Evolutionary conservation across 2,329 filamentous ascomycete species (phyloP), one percentile per base, ranked within the genome.

Genomic region (Hypoxylon sp.): DNA sequence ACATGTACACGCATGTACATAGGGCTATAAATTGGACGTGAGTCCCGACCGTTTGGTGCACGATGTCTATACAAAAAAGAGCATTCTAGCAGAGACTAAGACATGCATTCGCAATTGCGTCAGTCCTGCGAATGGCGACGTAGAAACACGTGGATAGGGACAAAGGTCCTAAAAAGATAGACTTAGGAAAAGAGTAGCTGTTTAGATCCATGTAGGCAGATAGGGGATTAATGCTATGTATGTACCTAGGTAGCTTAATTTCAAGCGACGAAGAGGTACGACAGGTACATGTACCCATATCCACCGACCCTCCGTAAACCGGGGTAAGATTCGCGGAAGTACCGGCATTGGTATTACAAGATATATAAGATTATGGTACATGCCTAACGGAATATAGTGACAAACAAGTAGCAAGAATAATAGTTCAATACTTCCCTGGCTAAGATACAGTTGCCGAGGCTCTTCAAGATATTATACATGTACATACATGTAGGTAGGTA

Each of bases 101-200:
- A 52, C 47, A 63, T 58, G 19, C 23, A 46, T 51, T 51, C 29
- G 47, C 39, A 43, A 34, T 37, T 45, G 21, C 45, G 47, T 62
- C 46, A 52, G 52, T 62, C 16, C 14, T 50, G 19, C n/a, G 34
- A n/a, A 16, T 43, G 37, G 16, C 19, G 8, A 19, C 14, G 23
- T 4, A 19, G 16, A 53, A 12, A 19, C 21, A 53, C 51, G 14
- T 53, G 37, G 7, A 32, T 16, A 39, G 34, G 34, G 25, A 19
- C 34, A 47, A 47, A n/a, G 19, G 23, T 41, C 6, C 25, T 27
- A 27, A 4, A 34, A 7, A 12, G 12, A 2, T 14, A 34, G 19
- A 21, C n/a, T 21, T 30, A 34, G 29, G 16, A 34, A 54, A 54
- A n/a, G 37, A 29, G 21, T 37, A 39, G 19, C 2, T n/a, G n/a